Base-by-base conservation (phyloP, 306 rosid species). In the Corylus avellana region DNA sequence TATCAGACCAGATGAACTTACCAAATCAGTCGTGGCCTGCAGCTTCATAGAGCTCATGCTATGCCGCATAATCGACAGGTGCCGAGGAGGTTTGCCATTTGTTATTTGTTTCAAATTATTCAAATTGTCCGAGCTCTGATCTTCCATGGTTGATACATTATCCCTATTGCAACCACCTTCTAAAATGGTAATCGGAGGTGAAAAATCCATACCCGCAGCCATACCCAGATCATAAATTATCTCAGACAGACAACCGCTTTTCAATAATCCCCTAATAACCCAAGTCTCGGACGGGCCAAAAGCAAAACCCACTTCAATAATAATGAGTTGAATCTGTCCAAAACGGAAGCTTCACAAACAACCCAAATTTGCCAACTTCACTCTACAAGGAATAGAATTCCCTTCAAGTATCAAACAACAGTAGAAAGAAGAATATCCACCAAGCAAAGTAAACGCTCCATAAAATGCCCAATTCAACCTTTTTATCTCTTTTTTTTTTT, bases 41-140 rank as follows among this genome's bases (percentile, higher is more conserved):
- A 90, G 80, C 86, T 68, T 83, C 58, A 77, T 73, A 63, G 92
- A 54, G 92, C 93, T 86, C 75, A 89, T 46, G 75, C 91, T 86
- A 61, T 89, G 93, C 42, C 88, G 87, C 85, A 85, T 18, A 27
- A 47, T 56, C 4, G 90, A 87, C 42, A 77, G 88, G 70, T 90
- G 90, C 61, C 92, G 79, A 1, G 95, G 97, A 74, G 97, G 97
- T 35, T 89, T 90, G 48, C 92, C 91, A 42, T 72, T 75, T 44
- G 86, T 29, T 5, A 76, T 78, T 64, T 75, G 87, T 78, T 87
- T 88, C 47, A 82, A 72, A 75, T 76, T 71, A 76, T 74, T 79
- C 63, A 82, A 79, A 73, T 77, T 82, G 2, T 50, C 79, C 2
- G 85, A 75, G 72, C 74, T 81, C 32, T 87, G 87, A 63, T 88